phyloP scores from a whole-genome alignment of 441 rosid species.

The Jatropha podagrica region DNA sequence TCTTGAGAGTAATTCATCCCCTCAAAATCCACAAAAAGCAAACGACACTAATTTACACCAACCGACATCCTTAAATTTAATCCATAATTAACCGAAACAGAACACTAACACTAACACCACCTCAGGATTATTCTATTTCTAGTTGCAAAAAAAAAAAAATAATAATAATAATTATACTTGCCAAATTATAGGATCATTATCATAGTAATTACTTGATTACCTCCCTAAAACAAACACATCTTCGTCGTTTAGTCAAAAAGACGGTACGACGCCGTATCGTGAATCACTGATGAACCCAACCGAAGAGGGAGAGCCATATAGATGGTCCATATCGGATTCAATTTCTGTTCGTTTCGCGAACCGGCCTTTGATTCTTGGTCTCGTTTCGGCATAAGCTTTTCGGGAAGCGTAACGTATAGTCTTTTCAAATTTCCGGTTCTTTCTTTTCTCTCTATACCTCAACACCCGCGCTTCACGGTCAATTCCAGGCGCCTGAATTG shows the following conservation, averaged over 20 bases:
- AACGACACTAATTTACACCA: background rate
- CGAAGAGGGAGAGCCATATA: constrained; percentile 27
- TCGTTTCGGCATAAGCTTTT: constrained; percentile 90
- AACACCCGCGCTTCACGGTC: constrained; percentile 85
- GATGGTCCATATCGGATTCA: constrained; percentile 46
- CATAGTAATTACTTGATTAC: background rate
- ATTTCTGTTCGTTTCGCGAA: constrained; percentile 72
- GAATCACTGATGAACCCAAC: constrained; percentile 30
- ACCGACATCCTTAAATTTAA: background rate
- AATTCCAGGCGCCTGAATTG: constrained; percentile 47
- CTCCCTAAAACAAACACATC: background rate
- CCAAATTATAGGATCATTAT: background rate
- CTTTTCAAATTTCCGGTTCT: constrained; percentile 92
- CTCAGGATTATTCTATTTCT: constrained; percentile 23
- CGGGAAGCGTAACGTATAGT: constrained; percentile 93
- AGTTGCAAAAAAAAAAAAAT: background rate
- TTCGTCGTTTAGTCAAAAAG: constrained; percentile 36
- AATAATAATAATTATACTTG: background rate
- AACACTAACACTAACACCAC: constrained; percentile 19
- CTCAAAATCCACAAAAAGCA: constrained; percentile 1
- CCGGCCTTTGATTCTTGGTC: constrained; percentile 94
- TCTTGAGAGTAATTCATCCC: constrained; percentile 13
- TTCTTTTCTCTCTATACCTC: constrained; percentile 96
- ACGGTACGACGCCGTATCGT: constrained; percentile 74
- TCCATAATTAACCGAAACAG: background rate